phyloP scores from a whole-genome alignment of 1,284 basidiomycete genomes.

The Apiotrichum laibachii region DNA sequence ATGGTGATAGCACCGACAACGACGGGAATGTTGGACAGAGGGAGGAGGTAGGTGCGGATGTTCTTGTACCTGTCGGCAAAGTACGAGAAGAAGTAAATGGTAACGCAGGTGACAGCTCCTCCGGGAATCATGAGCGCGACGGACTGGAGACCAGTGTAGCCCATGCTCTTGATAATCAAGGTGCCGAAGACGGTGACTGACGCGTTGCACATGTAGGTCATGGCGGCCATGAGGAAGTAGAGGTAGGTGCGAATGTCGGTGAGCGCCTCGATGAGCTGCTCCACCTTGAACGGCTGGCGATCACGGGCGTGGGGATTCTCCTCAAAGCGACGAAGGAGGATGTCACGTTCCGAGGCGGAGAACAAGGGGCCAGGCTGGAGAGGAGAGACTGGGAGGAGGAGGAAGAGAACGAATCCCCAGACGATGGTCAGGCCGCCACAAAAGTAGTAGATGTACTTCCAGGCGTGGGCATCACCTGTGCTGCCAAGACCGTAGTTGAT shows the following conservation, averaged over 20 bases:
- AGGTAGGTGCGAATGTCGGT: constrained; percentile 47
- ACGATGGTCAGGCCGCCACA: constrained; percentile 54
- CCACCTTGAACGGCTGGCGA: constrained; percentile 42
- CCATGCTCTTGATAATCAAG: constrained; percentile 53
- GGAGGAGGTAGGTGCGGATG: constrained; percentile 50
- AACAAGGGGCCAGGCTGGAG: constrained; percentile 47
- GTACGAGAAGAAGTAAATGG: constrained; percentile 51
- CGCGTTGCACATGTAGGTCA: constrained; percentile 44
- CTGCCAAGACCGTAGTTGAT: constrained; percentile 56
- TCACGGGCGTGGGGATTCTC: constrained; percentile 43
- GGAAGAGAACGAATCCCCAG: constrained; percentile 52
- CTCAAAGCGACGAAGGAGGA: constrained; percentile 48
- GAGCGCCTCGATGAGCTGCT: constrained; percentile 52
- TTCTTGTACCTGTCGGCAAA: constrained; percentile 49
- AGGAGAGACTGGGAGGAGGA: constrained; percentile 54
- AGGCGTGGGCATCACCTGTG: constrained; percentile 46
- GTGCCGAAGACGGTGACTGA: constrained; percentile 55
- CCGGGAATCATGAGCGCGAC: constrained; percentile 53
- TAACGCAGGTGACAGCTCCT: constrained; percentile 53
- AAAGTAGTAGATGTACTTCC: constrained; percentile 57
- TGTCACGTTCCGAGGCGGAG: constrained; percentile 41
- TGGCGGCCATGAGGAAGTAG: not conserved
- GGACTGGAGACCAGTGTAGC: constrained; percentile 52
- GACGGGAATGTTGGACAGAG: constrained; percentile 54
- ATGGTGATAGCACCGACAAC: constrained; percentile 52